A percentile compares a stretch with the other conserved stretches of the same genome.
Evolutionary conservation across 352 stramenopile species (phyloP).

Genomic region (Phytopythium helicoides): DNA sequence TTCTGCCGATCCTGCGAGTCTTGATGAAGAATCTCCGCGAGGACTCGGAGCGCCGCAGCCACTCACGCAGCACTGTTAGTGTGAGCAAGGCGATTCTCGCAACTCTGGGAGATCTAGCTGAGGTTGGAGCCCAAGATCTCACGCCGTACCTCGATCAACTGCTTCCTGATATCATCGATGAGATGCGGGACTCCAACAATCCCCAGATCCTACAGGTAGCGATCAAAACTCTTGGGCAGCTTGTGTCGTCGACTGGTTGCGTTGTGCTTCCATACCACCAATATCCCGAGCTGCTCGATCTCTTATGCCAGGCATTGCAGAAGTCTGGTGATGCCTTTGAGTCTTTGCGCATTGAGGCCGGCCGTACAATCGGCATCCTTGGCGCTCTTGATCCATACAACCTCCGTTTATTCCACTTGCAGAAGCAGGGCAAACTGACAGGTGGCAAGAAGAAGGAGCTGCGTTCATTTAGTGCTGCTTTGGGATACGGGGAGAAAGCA

Average conservation of each 20-base stretch:
- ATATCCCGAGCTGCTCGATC: constrained; percentile 79
- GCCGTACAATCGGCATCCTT: constrained; percentile 75
- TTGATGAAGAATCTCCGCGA: constrained; percentile 88
- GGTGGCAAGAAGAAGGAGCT: constrained; percentile 76
- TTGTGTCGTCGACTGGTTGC: constrained; percentile 82
- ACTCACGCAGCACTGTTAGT: constrained; percentile 71
- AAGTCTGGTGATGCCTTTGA: constrained; percentile 81
- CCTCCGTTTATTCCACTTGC: constrained; percentile 76
- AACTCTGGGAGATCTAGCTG: constrained; percentile 76
- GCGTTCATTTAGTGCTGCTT: constrained; percentile 17
- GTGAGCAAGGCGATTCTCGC: constrained; percentile 85
- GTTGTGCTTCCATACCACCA: constrained; percentile 84
- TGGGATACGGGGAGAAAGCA: constrained; percentile 1
- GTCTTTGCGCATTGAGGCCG: constrained; percentile 73
- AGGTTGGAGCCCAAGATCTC: constrained; percentile 74
- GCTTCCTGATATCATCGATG: constrained; percentile 84
- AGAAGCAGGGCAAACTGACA: constrained; percentile 74
- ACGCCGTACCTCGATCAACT: constrained; percentile 83
- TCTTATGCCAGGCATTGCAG: constrained; percentile 73
- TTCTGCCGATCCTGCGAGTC: constrained; percentile 80
- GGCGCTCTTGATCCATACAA: constrained; percentile 86
- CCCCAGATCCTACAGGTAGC: constrained; percentile 82
- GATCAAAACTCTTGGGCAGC: constrained; percentile 81
- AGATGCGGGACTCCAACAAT: constrained; percentile 85
- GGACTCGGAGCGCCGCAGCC: constrained; percentile 65